phyloP scores from a whole-genome alignment of 768 basidiomycete species.

The Boletus insuetus region DNA sequence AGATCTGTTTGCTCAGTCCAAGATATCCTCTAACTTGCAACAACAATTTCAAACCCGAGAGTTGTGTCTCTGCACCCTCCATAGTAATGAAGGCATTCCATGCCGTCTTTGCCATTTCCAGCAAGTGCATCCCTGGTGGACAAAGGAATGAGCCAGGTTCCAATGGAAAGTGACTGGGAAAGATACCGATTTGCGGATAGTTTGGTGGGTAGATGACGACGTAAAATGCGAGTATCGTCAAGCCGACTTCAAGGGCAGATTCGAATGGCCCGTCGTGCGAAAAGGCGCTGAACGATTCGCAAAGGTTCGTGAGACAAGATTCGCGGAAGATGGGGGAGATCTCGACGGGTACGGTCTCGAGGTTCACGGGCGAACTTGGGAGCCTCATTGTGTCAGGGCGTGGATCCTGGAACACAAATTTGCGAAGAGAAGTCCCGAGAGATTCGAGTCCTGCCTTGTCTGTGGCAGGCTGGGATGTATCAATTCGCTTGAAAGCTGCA shows the following conservation, averaged over 20 bases:
- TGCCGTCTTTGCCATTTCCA: slow-evolving; percentile 73
- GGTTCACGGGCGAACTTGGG: slow-evolving; percentile 19
- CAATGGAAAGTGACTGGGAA: not conserved
- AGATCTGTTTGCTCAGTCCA: slow-evolving; percentile 38
- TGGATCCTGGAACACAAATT: slow-evolving; percentile 36
- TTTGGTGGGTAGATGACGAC: slow-evolving; percentile 67
- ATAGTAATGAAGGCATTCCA: slow-evolving; percentile 61
- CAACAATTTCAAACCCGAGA: slow-evolving; percentile 23
- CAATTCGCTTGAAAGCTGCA: slow-evolving; percentile 38
- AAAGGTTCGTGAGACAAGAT: slow-evolving; percentile 53
- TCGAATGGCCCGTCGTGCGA: slow-evolving; percentile 65
- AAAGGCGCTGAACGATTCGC: slow-evolving; percentile 63
- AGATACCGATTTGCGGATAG: slow-evolving; percentile 79
- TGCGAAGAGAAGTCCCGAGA: slow-evolving; percentile 35
- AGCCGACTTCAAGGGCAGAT: slow-evolving; percentile 51
- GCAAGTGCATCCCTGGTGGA: slow-evolving; percentile 62
- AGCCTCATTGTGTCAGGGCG: slow-evolving; percentile 22
- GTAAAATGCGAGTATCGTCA: slow-evolving; percentile 64
- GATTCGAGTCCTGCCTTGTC: slow-evolving; percentile 15
- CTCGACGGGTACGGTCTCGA: slow-evolving; percentile 35
- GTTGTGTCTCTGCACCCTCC: slow-evolving; percentile 11
- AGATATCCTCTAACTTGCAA: slow-evolving; percentile 38
- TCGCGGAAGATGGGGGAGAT: slow-evolving; percentile 52
- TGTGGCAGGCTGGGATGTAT: slow-evolving; percentile 39
- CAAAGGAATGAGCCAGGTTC: not conserved